A percentile compares a stretch with the other conserved stretches of the same genome.
These are phyloP conservation scores for Candida mattraensis DNA, from an alignment of 805 yeast genomes.

Conservation along the genomic window DNA sequence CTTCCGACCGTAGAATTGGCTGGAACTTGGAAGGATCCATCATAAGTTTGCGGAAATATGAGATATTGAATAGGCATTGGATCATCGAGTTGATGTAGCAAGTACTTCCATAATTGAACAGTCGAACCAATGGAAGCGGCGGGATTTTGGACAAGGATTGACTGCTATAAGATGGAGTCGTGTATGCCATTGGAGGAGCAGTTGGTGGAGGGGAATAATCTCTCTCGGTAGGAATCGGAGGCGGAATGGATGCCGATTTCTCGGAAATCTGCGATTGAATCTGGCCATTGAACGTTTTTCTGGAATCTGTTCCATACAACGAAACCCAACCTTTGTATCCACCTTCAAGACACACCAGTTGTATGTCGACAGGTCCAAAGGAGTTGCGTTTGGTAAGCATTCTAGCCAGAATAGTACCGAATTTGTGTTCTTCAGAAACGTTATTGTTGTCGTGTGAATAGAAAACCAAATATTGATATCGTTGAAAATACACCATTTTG, in stretches of 20 bases:
- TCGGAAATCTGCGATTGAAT: constrained; percentile 3
- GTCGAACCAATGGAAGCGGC: constrained; percentile 34
- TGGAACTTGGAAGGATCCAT: constrained; percentile 34
- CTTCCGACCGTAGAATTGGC: constrained; percentile 15
- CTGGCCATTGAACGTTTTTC: constrained; percentile 18
- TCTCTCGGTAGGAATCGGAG: constrained; percentile 8
- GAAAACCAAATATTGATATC: constrained; percentile 38
- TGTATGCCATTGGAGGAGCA: constrained; percentile 3
- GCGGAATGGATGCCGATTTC: constrained; percentile 2
- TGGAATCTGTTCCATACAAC: constrained; percentile 29
- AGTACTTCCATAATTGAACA: constrained; percentile 68
- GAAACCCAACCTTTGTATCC: constrained; percentile 47
- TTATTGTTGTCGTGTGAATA: constrained; percentile 39
- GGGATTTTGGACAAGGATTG: constrained; percentile 1
- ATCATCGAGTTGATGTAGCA: constrained; percentile 76
- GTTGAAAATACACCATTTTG: constrained; percentile 31
- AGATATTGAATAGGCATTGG: constrained; percentile 63
- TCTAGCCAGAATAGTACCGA: constrained; percentile 19
- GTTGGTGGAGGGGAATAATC: constrained; percentile 5
- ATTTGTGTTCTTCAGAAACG: constrained; percentile 28
- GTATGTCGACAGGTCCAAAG: constrained; percentile 12
- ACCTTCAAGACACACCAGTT: constrained; percentile 35
- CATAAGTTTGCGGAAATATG: constrained; percentile 50
- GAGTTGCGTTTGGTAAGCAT: constrained; percentile 12
- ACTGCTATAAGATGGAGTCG: too few relatives aligned